Evolutionary conservation across 768 basidiomycete species (phyloP).

Genomic region (Filobasidium floriforme): DNA sequence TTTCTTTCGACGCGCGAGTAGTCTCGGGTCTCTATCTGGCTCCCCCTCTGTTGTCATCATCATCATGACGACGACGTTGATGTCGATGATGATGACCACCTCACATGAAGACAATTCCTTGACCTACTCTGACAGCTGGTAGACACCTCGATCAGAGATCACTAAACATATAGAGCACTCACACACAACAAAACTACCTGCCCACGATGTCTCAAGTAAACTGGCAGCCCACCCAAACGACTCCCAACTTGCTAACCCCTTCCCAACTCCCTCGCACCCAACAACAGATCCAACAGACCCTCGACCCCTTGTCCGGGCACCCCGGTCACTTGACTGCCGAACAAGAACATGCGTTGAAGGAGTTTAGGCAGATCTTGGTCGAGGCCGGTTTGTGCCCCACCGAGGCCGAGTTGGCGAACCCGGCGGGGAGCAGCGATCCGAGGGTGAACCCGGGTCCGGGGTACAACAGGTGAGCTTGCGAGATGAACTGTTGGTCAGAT

Average conservation of each 20-base stretch:
- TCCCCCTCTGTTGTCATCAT: too few relatives aligned
- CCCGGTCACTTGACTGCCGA: slow-evolving; percentile 61
- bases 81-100: too few relatives aligned
- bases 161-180: too few relatives aligned
- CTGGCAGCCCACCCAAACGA: background rate
- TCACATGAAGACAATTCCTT: too few relatives aligned
- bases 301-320: slow-evolving; percentile 60
- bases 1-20: too few relatives aligned
- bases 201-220: too few relatives aligned
- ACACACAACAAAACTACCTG: too few relatives aligned
- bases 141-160: too few relatives aligned
- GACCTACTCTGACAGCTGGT: too few relatives aligned
- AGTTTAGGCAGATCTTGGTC: slow-evolving; percentile 50
- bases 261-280: background rate
- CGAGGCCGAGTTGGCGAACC: slow-evolving; percentile 11
- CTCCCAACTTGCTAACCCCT: background rate
- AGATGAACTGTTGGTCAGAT: too few relatives aligned
- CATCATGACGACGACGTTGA: too few relatives aligned
- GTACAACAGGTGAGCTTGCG: slow-evolving; percentile 25
- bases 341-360: slow-evolving; percentile 61
- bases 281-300: background rate
- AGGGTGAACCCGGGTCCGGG: slow-evolving; percentile 28
- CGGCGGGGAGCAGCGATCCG: slow-evolving; percentile 12
- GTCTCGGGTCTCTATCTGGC: too few relatives aligned
- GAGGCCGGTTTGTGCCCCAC: slow-evolving; percentile 31